Base-by-base conservation (phyloP, 495 filamentous ascomycete species). In the Terfezia boudieri region DNA sequence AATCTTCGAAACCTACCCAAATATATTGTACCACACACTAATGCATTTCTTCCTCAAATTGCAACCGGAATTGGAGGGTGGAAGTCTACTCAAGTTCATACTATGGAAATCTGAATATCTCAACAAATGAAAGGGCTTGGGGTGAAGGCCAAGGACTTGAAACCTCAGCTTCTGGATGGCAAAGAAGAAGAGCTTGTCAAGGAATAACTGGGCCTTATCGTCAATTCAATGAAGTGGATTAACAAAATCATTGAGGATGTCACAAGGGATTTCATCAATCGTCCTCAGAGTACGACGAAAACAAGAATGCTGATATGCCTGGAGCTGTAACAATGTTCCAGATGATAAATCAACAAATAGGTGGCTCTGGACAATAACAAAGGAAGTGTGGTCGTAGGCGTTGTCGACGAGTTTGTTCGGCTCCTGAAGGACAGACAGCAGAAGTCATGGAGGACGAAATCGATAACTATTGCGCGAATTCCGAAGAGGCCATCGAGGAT, bases 161-260 rank as follows among this genome's bases (percentile, higher is more conserved):
- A 72, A 37, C 85, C 86, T 6, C 85, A 89, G 55, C 71, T 96
- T 43, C 77, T 95, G 49, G 89, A 95, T 69, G 82, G 83, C 63
- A 76, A 88, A 53, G 86, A 88, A 64, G 73, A 76, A 26, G 90
- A 96, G 59, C 72, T 99, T 8, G 82, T 99, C 51, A 80, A 84
- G 49, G 86, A 94, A 64, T 99, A 93, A 75, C 81, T 89, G 56
- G 78, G 82, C 63, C 77, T 94, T 59, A 99, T 99, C 65, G 86
- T 94, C 70, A 83, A 82, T 57, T 86, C 83, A 53, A 83, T 99
- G 51, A 82, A 96, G 71, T 99, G 90, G 90, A 94, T 94, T 75
- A 82, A 88, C 55, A 79, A 84, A 51, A 94, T 99, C 57, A 83
- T 81, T 58, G 73, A 72, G 7, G 76, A 82, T 8, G 92, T 96